Conservation (phyloP, 345 rosid genomes). For the Aquilaria malaccensis region DNA sequence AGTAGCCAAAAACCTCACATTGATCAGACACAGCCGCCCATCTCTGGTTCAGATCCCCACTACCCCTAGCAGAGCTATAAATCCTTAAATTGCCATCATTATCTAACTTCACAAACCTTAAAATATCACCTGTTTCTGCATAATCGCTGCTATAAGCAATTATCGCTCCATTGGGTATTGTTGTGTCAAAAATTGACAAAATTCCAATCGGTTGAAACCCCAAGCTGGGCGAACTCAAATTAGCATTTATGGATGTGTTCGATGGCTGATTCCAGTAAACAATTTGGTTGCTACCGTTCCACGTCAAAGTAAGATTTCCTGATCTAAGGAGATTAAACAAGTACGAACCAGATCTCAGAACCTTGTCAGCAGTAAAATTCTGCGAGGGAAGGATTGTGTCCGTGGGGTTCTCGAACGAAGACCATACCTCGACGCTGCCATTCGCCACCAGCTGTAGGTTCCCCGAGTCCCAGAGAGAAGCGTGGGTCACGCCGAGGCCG, state of each 20-base stretch:
- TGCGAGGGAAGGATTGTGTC: conserved; percentile 45
- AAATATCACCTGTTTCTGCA: conserved; percentile 38
- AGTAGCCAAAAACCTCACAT: conserved; percentile 54
- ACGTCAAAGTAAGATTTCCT: conserved; percentile 43
- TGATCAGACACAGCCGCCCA: conserved; percentile 65
- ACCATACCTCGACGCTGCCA: conserved; percentile 33
- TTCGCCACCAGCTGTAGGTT: conserved; percentile 25
- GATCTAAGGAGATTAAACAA: conserved; percentile 29
- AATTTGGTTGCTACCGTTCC: conserved; percentile 31
- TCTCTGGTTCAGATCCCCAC: conserved; percentile 18
- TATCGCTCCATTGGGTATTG: conserved; percentile 13
- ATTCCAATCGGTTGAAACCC: conserved; percentile 38
- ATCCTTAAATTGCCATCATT: conserved; percentile 62
- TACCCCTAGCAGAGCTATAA: conserved; percentile 29
- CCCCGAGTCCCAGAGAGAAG: conserved; percentile 46
- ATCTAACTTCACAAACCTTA: conserved; percentile 52
- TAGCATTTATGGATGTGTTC: conserved; percentile 33
- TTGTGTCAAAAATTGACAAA: conserved; percentile 33
- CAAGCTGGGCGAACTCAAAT: conserved; percentile 39
- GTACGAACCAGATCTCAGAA: conserved; percentile 37
- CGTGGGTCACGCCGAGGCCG: conserved; percentile 35
- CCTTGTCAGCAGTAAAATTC: conserved; percentile 22
- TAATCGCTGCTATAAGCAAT: conserved; percentile 50
- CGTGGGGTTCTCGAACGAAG: conserved; percentile 46
- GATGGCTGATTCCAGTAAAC: conserved; percentile 43